These are phyloP conservation scores for Thermothielavioides terrestris DNA, from an alignment of 495 filamentous ascomycete species.

Conservation along the genomic window DNA sequence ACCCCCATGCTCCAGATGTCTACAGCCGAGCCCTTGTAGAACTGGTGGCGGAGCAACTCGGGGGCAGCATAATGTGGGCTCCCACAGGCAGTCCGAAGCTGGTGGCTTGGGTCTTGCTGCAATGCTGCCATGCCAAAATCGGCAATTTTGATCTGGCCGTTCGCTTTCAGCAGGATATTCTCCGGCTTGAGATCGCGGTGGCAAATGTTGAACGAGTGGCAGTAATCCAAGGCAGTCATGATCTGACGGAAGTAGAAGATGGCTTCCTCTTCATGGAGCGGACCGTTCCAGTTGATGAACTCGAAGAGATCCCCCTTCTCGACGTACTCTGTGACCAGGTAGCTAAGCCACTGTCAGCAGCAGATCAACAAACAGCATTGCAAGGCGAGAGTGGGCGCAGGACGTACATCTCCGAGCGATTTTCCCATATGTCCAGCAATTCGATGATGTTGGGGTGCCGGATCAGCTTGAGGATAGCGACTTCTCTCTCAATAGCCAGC, in stretches of 20 bases:
- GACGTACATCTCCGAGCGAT: slow-evolving; percentile 79
- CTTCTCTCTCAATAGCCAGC: slow-evolving; percentile 80
- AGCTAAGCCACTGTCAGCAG: slow-evolving; percentile 50
- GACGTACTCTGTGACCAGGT: slow-evolving; percentile 93
- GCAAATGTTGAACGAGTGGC: slow-evolving; percentile 87
- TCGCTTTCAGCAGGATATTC: slow-evolving; percentile 76
- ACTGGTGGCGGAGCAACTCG: slow-evolving; percentile 63
- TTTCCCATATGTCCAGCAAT: slow-evolving; percentile 94
- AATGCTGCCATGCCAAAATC: slow-evolving; percentile 98
- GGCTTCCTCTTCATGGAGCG: slow-evolving; percentile 67
- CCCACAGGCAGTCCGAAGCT: slow-evolving; percentile 80
- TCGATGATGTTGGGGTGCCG: slow-evolving; percentile 88
- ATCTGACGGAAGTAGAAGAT: slow-evolving; percentile 87
- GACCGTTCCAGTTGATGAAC: slow-evolving; percentile 59
- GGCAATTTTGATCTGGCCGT: slow-evolving; percentile 75
- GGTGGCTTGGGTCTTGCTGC: slow-evolving; percentile 62
- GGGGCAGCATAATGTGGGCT: slow-evolving; percentile 95
- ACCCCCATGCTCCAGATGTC: slow-evolving; percentile 96
- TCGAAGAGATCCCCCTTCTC: slow-evolving; percentile 85
- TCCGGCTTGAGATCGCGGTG: slow-evolving; percentile 96
- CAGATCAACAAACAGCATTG: no score
- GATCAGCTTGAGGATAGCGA: slow-evolving; percentile 92
- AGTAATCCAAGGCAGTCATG: slow-evolving; percentile 82
- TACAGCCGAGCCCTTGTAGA: slow-evolving; percentile 72
- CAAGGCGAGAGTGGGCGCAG: no score